These are phyloP conservation scores for Saksenaea vasiformis DNA, from an alignment of 371 early-diverging fungal species.

Conservation along the genomic window DNA sequence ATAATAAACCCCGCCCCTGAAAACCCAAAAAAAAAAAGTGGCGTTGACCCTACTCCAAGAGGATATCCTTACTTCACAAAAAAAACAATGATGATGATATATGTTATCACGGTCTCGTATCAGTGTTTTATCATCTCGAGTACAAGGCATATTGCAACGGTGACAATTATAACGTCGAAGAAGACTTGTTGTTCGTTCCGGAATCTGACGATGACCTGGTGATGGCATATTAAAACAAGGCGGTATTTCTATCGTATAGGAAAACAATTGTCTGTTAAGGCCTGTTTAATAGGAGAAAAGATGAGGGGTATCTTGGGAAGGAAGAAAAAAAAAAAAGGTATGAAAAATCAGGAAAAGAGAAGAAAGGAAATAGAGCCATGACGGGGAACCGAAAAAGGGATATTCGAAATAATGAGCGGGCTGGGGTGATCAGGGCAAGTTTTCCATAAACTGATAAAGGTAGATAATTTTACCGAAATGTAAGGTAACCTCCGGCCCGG, in stretches of 20 bases:
- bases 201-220: background rate
- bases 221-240: conserved; percentile 1
- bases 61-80: conserved; percentile 18
- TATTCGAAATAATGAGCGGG: background rate
- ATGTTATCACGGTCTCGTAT: conserved; percentile 15
- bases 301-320: background rate
- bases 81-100: conserved; percentile 20
- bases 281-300: background rate
- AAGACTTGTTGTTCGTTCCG: background rate
- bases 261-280: background rate
- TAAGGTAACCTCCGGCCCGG: too few relatives aligned
- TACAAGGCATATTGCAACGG: conserved; percentile 10
- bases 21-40: conserved; percentile 10
- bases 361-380: conserved; percentile 2
- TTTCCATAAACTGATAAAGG: background rate
- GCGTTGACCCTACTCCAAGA: background rate
- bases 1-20: background rate
- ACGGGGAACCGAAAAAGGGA: background rate
- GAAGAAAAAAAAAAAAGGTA: conserved; percentile 3
- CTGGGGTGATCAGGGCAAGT: background rate
- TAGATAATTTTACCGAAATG: background rate
- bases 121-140: conserved; percentile 10
- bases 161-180: conserved; percentile 13
- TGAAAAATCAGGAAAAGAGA: background rate
- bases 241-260: background rate